Base-by-base conservation (phyloP, 495 filamentous ascomycete species). In the Delitschia confertaspora region DNA sequence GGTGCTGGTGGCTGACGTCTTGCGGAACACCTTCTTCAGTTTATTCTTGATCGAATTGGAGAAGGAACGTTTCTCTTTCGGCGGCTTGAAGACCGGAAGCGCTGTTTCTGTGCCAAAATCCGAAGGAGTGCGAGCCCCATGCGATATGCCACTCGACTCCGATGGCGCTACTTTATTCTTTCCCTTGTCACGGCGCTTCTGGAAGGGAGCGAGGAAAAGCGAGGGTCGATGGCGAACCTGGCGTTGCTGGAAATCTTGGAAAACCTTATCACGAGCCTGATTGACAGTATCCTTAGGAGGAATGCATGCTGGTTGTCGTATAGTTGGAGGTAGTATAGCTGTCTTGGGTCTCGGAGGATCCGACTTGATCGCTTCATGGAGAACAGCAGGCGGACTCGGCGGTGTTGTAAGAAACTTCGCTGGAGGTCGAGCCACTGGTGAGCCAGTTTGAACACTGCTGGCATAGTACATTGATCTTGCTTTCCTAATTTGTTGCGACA, bases 231-330 rank as follows among this genome's bases (percentile, higher is more conserved):
- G 42, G 8, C 47, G 38, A 11, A 64, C 45, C 32, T 53, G 50
- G 16, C 56, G 48, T 41, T 56, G 20, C 45, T 63, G 58, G 29
- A 63, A 58, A 37, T 58, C 59, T 32, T 59, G 58, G 6, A 65
- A 45, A 31, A 51, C 60, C 24, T 44, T 57, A 46, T 65, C 62
- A 21, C 60, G 23, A 1, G 41, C 47, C 26, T 50, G 34, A 22
- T 52, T 38, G 8, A 51, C 31, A 1, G 49, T 32, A 13, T 55
- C 53, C 14, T 50, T 27, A 1, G 24, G 47, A 19, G 21, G 36
- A 3, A 46, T 24, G n/a, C n/a, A n/a, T n/a, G n/a, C n/a, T n/a
- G n/a, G n/a, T n/a, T n/a, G n/a, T n/a, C n/a, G n/a, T 33, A 25
- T 10, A 16, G 36, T 46, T 17, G 38, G 32, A 7, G 48, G 47